Conservation (phyloP, 108 stramenopile species). For the Nitzschia inconspicua region DNA sequence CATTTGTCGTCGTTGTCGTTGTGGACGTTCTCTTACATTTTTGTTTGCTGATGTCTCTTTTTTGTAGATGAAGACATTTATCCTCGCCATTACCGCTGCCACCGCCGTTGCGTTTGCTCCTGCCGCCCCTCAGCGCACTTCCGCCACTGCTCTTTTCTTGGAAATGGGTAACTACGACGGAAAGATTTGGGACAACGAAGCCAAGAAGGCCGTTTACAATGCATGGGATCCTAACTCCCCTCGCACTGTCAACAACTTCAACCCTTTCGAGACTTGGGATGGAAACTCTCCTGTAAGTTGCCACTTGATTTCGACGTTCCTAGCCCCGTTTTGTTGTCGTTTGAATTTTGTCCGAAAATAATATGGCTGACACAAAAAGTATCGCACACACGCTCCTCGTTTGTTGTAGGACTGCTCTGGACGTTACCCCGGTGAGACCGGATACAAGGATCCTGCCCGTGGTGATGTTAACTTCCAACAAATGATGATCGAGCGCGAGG, state of each 20-base stretch:
- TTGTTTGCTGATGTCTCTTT: too few species aligned
- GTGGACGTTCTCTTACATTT: too few species aligned
- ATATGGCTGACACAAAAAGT: too few species aligned
- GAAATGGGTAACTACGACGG: conserved; percentile 82
- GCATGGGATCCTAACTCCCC: conserved; percentile 81
- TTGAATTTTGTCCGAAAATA: too few species aligned
- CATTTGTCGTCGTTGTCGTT: too few species aligned
- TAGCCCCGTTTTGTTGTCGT: too few species aligned
- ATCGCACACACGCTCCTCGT: too few species aligned
- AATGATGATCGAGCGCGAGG: conserved; percentile 79
- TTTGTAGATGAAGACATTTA: conserved; percentile 1
- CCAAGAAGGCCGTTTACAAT: conserved; percentile 83
- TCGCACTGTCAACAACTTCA: conserved; percentile 85
- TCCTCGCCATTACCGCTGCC: conserved; percentile 16
- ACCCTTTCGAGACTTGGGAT: conserved; percentile 85
- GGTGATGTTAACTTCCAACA: conserved; percentile 73
- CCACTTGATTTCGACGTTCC: too few species aligned
- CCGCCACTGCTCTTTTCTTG: conserved; percentile 46
- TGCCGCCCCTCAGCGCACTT: conserved; percentile 25
- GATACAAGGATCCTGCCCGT: conserved; percentile 90
- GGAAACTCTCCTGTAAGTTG: conserved; percentile 74
- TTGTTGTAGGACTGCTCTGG: conserved; percentile 83
- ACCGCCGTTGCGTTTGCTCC: conserved; percentile 42
- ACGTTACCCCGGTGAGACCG: conserved; percentile 79
- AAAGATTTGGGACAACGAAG: conserved; percentile 74